Evolutionary conservation across 768 basidiomycete species (phyloP).

Genomic region (Suillus weaverae): DNA sequence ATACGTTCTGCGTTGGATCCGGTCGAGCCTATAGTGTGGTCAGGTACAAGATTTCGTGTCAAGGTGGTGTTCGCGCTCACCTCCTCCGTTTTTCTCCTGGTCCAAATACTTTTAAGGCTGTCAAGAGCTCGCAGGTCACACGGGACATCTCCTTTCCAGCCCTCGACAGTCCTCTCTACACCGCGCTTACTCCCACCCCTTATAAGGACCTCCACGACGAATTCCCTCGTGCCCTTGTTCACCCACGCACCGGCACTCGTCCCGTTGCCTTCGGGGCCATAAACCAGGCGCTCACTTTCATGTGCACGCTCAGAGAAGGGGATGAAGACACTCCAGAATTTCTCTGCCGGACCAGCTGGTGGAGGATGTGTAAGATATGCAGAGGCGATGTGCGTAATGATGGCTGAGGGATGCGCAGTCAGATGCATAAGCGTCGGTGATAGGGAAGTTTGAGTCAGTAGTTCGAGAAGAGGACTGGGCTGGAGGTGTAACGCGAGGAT

Average conservation of each 20-base stretch:
- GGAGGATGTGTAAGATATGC: conserved; percentile 76
- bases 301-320: conserved; percentile 62
- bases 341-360: conserved; percentile 55
- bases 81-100: conserved; percentile 33
- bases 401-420: conserved; percentile 65
- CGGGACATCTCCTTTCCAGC: conserved; percentile 48
- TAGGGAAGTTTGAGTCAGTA: conserved; percentile 62
- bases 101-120: conserved; percentile 49
- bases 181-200: conserved; percentile 48
- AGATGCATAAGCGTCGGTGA: conserved; percentile 64
- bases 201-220: conserved; percentile 62
- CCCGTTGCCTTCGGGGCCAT: conserved; percentile 55
- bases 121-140: conserved; percentile 53
- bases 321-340: conserved; percentile 81
- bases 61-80: conserved; percentile 30
- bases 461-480: conserved; percentile 48
- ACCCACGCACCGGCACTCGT: conserved; percentile 27
- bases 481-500: conserved; percentile 61
- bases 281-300: conserved; percentile 62
- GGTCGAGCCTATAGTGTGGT: conserved; percentile 32
- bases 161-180: conserved; percentile 64
- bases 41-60: conserved; percentile 1
- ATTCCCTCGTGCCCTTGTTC: conserved; percentile 42
- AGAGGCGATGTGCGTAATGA: conserved; percentile 66
- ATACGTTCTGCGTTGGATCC: conserved; percentile 67